Percentiles rank a stretch among this genome's conserved stretches.
phyloP scores from a whole-genome alignment of 2,329 filamentous ascomycete species.

The Thermothelomyces thermophilus region DNA sequence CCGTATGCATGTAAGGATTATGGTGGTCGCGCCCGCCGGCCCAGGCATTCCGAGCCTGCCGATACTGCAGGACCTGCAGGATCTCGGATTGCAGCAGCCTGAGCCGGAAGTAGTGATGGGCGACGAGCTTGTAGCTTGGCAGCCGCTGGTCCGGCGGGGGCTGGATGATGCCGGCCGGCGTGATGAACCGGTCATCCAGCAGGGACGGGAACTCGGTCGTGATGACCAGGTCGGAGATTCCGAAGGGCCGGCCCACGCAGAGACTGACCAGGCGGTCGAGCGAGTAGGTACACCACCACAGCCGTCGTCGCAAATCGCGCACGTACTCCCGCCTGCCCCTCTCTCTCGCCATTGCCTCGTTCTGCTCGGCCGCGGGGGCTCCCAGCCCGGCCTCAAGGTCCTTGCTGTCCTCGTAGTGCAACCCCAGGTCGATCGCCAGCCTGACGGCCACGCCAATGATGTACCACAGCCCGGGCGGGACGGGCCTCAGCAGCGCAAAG shows the following conservation, averaged over 20 bases:
- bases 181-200: constrained; percentile 84
- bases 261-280: constrained; percentile 92
- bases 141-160: constrained; percentile 50
- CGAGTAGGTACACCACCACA: constrained; percentile 98
- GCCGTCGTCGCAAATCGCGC: constrained; percentile 73
- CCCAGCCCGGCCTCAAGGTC: constrained; percentile 54
- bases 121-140: constrained; percentile 83
- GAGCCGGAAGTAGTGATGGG: constrained; percentile 86
- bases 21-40: constrained; percentile 55
- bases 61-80: constrained; percentile 84
- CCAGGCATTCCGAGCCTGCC: constrained; percentile 76
- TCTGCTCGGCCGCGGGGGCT: constrained; percentile 34
- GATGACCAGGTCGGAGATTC: constrained; percentile 92
- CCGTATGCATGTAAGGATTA: constrained; percentile 70
- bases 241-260: constrained; percentile 87
- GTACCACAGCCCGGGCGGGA: constrained; percentile 93
- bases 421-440: constrained; percentile 80
- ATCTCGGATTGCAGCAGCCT: constrained; percentile 90
- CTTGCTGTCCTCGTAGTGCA: constrained; percentile 86
- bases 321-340: constrained; percentile 72
- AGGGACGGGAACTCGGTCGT: constrained; percentile 91
- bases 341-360: constrained; percentile 37
- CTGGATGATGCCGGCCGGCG: constrained; percentile 63
- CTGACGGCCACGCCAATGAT: constrained; percentile 91
- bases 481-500: constrained; percentile 83